Conservation (phyloP, 768 basidiomycete species). For the Leucocoprinus birnbaumii region DNA sequence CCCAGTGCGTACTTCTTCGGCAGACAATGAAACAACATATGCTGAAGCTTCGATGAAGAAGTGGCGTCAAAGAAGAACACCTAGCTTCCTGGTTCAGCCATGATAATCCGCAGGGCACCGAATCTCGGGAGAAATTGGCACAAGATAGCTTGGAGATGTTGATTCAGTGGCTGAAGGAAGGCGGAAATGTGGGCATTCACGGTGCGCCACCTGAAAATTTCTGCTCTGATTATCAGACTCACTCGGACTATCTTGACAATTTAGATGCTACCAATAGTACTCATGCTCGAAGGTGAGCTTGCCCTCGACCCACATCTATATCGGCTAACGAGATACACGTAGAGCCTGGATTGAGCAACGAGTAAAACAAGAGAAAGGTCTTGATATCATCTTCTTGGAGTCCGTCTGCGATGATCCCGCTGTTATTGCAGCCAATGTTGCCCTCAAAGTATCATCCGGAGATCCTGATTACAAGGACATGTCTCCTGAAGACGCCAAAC, state of each 20-base stretch:
- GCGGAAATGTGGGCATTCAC: slow-evolving; percentile 97
- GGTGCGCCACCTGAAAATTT: slow-evolving; percentile 43
- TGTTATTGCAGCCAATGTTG: slow-evolving; percentile 93
- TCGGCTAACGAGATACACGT: background rate
- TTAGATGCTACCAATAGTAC: slow-evolving; percentile 97
- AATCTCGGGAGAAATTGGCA: slow-evolving; percentile 77
- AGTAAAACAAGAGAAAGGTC: slow-evolving; percentile 81
- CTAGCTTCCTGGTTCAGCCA: slow-evolving; percentile 89
- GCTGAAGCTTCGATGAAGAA: slow-evolving; percentile 34
- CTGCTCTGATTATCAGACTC: background rate
- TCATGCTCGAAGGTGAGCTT: slow-evolving; percentile 56
- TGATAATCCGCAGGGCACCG: slow-evolving; percentile 73
- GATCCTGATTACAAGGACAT: slow-evolving; percentile 97
- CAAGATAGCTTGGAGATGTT: slow-evolving; percentile 93
- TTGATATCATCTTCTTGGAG: slow-evolving; percentile 91
- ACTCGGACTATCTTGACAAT: background rate
- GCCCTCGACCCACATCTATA: background rate
- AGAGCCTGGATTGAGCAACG: slow-evolving; percentile 85
- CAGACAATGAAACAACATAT: background rate
- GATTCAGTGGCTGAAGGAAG: slow-evolving; percentile 91
- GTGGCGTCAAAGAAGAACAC: slow-evolving; percentile 88
- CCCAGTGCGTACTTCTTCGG: slow-evolving; percentile 46
- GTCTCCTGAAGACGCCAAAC: slow-evolving; percentile 79
- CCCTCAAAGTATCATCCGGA: slow-evolving; percentile 91
- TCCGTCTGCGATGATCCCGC: slow-evolving; percentile 92